Evolutionary conservation across 345 rosid species (phyloP).

Genomic region (Clarkia xantiana): DNA sequence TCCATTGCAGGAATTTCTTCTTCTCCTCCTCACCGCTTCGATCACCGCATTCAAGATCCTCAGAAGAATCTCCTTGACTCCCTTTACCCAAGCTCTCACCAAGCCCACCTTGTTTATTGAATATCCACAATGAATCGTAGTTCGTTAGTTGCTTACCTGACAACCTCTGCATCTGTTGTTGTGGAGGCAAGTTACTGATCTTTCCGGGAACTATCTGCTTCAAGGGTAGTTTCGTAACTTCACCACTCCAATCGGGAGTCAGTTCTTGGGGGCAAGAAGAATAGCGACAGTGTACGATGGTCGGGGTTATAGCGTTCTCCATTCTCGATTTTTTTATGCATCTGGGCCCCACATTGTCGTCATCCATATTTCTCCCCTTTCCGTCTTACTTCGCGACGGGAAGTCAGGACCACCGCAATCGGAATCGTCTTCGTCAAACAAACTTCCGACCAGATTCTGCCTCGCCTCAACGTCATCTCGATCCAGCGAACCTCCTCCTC

Average conservation of each 20-base stretch:
- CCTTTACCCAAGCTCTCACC: slow-evolving; percentile 27
- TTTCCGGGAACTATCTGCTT: slow-evolving; percentile 30
- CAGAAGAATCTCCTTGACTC: slow-evolving; percentile 24
- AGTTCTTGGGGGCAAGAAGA: slow-evolving; percentile 20
- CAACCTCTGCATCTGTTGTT: slow-evolving; percentile 24
- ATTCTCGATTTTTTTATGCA: slow-evolving; percentile 36
- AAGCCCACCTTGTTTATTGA: slow-evolving; percentile 28
- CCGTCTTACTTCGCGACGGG: slow-evolving; percentile 31
- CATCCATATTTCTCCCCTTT: slow-evolving; percentile 33
- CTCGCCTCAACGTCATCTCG: slow-evolving; percentile 35
- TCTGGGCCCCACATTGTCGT: slow-evolving; percentile 27
- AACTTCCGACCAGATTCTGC: slow-evolving; percentile 54
- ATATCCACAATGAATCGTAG: slow-evolving; percentile 30
- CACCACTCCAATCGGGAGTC: slow-evolving; percentile 20
- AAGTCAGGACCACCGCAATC: slow-evolving; percentile 27
- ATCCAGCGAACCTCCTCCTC: slow-evolving; percentile 20
- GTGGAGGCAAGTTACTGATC: slow-evolving; percentile 24
- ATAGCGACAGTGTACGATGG: slow-evolving; percentile 19
- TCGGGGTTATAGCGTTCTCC: slow-evolving; percentile 22
- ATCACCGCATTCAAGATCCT: slow-evolving; percentile 20
- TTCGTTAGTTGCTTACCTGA: slow-evolving; percentile 23
- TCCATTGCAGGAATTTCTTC: slow-evolving; percentile 28
- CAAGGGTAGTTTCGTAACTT: slow-evolving; percentile 21
- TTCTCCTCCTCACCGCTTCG: slow-evolving; percentile 28
- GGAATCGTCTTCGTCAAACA: slow-evolving; percentile 57